phyloP scores from a whole-genome alignment of 75 land plant species.

The Selaginella moellendorffii region DNA sequence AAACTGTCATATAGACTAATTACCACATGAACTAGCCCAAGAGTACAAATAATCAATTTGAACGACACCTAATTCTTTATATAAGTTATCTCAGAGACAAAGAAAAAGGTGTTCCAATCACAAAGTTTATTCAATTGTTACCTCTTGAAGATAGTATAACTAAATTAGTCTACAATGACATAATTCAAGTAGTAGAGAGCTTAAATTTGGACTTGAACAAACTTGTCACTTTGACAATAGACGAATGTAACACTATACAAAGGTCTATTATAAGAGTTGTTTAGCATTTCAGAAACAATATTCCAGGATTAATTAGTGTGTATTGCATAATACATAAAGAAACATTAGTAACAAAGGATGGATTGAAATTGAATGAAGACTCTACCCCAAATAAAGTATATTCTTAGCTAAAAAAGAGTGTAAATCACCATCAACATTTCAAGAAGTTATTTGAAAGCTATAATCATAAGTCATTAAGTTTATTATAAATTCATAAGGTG shows the following conservation, averaged over 20 bases:
- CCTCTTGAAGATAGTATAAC: not conserved
- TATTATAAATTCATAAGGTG: not conserved
- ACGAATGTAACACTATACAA: not conserved
- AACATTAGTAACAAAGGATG: no score
- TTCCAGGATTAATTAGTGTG: no score
- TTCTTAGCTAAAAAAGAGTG: no score
- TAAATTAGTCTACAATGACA: not conserved
- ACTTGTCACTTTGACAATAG: not conserved
- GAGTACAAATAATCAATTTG: not conserved
- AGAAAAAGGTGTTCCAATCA: not conserved
- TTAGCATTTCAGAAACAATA: no score
- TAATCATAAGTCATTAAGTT: not conserved
- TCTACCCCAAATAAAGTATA: no score
- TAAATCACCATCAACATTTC: no score
- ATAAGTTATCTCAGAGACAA: not conserved
- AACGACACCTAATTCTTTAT: not conserved
- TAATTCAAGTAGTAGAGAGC: not conserved
- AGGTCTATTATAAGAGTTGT: no score
- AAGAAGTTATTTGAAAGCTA: no score
- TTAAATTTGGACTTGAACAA: not conserved
- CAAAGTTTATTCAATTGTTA: not conserved
- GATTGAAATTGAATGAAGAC: no score
- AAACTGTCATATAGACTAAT: no score
- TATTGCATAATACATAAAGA: no score
- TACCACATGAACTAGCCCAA: no score